phyloP scores from a whole-genome alignment of 768 basidiomycete species.

The Hygrophoropsis aurantiaca region DNA sequence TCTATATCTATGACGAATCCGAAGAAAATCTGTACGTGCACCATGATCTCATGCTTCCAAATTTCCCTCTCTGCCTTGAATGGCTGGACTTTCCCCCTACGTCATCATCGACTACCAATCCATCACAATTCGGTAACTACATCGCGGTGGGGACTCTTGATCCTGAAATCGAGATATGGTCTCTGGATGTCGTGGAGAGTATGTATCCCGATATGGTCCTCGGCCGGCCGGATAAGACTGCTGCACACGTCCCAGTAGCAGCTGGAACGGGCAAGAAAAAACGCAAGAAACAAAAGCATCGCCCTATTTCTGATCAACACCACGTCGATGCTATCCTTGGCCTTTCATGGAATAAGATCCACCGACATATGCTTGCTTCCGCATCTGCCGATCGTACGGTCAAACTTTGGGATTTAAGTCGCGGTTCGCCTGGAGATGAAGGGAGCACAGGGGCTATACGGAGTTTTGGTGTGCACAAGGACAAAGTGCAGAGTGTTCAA shows the following conservation, averaged over 20 bases:
- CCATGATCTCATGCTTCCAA: slow-evolving; percentile 96
- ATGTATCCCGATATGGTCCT: slow-evolving; percentile 93
- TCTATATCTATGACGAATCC: slow-evolving; percentile 93
- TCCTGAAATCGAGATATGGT: slow-evolving; percentile 99
- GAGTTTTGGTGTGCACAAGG: slow-evolving; percentile 83
- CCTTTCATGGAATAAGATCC: slow-evolving; percentile 88
- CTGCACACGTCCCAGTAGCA: slow-evolving; percentile 74
- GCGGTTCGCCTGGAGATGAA: slow-evolving; percentile 54
- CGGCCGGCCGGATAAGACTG: slow-evolving; percentile 83
- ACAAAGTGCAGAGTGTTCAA: slow-evolving; percentile 94
- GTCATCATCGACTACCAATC: slow-evolving; percentile 39
- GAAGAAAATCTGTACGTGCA: slow-evolving; percentile 93
- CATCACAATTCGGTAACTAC: slow-evolving; percentile 69
- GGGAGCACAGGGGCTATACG: slow-evolving; percentile 64
- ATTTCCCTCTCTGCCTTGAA: slow-evolving; percentile 97
- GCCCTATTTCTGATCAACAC: slow-evolving; percentile 58
- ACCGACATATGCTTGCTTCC: slow-evolving; percentile 89
- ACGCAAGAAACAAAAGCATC: slow-evolving; percentile 79
- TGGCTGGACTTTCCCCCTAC: slow-evolving; percentile 96
- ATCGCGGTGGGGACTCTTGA: slow-evolving; percentile 97
- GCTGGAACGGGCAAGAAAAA: slow-evolving; percentile 97
- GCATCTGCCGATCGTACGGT: slow-evolving; percentile 94
- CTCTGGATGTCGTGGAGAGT: slow-evolving; percentile 87
- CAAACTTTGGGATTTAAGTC: slow-evolving; percentile 93
- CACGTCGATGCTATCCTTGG: slow-evolving; percentile 95